Base-by-base conservation (phyloP, 176 grass and related monocot genomes). In the Microstegium vimineum region DNA sequence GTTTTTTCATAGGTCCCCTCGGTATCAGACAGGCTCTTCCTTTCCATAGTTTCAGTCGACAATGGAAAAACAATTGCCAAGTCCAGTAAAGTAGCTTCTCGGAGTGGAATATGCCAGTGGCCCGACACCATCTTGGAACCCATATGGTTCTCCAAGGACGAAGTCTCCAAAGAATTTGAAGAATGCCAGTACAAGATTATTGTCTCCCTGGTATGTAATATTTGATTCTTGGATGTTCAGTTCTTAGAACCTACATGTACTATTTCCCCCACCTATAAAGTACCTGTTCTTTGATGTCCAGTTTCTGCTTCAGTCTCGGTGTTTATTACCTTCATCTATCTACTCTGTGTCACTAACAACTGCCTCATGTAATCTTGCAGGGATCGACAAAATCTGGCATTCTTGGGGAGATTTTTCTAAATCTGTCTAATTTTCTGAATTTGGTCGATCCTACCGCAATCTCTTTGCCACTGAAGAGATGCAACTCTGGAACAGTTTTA, bases 151-250 rank as follows among this genome's bases (percentile, higher is more conserved):
- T 93, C 85, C 77, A 89, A 90, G 88, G 89, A 93, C 69, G 75
- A 76, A 41, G 81, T 82, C 27, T 91, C 90, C 6, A 93, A 95
- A 76, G 89, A 93, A 75, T 84, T 77, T 10, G 87, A 91, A 64
- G 93, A 99, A 62, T 95, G 87, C 62, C 91, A 90, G 14, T 95
- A 89, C 83, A 95, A 91, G 76, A 95, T 99, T 80, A 93, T 99
- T 80, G 89, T 99, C 85, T 95, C 91, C 31, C 79, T 91, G 93
- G 93, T 99, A 35, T 45, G 28, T 56, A 71, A 26, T 71, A 16
- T 5, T 4, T 4, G 26, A 30, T 42, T 6, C 23, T 37, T 32
- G 35, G 5, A 34, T 43, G 16, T 54, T 6, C 7, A 51, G 31
- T 82, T 82, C 30, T 5, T 36, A 5, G 2, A 31, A 54, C 12